Evolutionary conservation across 1,139 yeast species (phyloP).

Genomic region (Tardiomyces depauwii): DNA sequence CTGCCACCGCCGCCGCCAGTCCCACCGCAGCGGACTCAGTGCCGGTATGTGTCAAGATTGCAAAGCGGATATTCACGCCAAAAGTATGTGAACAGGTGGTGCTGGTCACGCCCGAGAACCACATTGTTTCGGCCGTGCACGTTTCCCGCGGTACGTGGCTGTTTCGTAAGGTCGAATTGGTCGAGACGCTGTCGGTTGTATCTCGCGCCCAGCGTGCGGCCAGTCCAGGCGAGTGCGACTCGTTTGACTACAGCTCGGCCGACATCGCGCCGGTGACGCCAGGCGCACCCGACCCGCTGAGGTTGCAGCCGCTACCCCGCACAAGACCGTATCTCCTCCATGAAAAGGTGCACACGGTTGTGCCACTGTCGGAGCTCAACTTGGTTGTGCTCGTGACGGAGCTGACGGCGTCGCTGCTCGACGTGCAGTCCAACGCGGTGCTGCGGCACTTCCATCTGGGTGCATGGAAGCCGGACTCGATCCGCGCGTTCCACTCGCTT

Average conservation of each 20-base stretch:
- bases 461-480: slow-evolving; percentile 46
- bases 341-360: slow-evolving; percentile 4
- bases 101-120: slow-evolving; percentile 40
- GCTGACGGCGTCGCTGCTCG: slow-evolving; percentile 36
- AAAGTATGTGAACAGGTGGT: slow-evolving; percentile 65
- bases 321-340: slow-evolving; percentile 7
- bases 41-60: slow-evolving; percentile 21
- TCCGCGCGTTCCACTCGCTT: slow-evolving; percentile 66
- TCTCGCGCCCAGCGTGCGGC: not conserved
- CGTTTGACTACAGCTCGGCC: not conserved
- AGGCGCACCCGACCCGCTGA: not conserved
- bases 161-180: slow-evolving; percentile 38
- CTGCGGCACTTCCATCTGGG: slow-evolving; percentile 48
- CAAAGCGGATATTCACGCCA: slow-evolving; percentile 53
- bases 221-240: not conserved
- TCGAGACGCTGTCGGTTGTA: slow-evolving; percentile 22
- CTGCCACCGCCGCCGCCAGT: too few relatives aligned
- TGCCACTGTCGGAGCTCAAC: slow-evolving; percentile 21
- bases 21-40: too few relatives aligned
- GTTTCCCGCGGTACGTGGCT: slow-evolving; percentile 54
- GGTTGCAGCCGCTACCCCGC: not conserved
- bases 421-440: slow-evolving; percentile 63
- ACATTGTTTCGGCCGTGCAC: slow-evolving; percentile 50
- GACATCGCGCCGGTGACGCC: not conserved
- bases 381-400: slow-evolving; percentile 19